Evolutionary conservation across 2,329 filamentous ascomycete species (phyloP), one percentile per base, ranked within the genome.

Genomic region (Cadophora malorum): DNA sequence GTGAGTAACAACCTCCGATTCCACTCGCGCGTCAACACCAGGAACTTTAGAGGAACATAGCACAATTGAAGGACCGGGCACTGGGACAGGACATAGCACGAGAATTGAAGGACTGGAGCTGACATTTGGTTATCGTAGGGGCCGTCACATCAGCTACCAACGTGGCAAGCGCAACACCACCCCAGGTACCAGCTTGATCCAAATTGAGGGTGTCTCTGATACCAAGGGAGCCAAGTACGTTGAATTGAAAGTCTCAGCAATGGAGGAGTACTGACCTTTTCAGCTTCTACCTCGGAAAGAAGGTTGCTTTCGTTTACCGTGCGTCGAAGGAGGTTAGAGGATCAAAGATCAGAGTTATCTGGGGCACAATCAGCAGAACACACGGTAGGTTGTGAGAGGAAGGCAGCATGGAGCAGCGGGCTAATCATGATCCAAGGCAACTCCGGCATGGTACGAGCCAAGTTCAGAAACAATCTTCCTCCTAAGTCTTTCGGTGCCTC

Each of bases 301-400:
- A 94, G 87, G 90, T 98, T 82, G 96, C 96, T 82, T 99, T 94
- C 84, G 94, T 99, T 84, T 99, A 98, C 90, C 93, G 94, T 81
- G 95, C 91, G 78, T 90, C 93, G 85, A 94, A 90, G 85, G 93
- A 97, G 88, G 88, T 97, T 81, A 92, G 95, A 80, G 96, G 96
- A 82, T 95, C 94, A 83, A 98, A 98, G 91, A 96, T 98, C 86
- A 90, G 95, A 81, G 91, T 98, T 78, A 97, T 98, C 87, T 98
- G 94, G 94, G 95, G 95, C 87, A 97, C 97, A 88, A 91, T 98
- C 82, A 97, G 93, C 82, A 88, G 94, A 81, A 91, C 94, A 82
- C 95, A 98, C 86, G 95, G 92, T 95, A 92, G 78, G 84, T 82
- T 64, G 59, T 19, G 16, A 45, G 23, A 10, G 49, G 28, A 52